Evolutionary conservation across 2,329 filamentous ascomycete species (phyloP), one percentile per base, ranked within the genome.

Genomic region (Macroventuria anomochaeta): DNA sequence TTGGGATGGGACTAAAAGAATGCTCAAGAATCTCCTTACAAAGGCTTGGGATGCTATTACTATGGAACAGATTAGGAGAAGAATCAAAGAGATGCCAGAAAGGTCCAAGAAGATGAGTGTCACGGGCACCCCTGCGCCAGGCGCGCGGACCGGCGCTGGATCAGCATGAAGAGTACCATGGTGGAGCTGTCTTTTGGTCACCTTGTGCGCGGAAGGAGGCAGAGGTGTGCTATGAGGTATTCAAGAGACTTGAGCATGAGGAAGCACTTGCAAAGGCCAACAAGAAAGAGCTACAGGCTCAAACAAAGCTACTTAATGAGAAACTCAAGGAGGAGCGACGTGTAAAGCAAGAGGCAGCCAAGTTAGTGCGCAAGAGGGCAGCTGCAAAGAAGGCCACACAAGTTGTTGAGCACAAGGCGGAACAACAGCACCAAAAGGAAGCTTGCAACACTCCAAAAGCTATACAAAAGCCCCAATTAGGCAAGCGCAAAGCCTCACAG

Each of bases 181-280:
- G 56, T 46, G 53, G 56, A 6, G 41, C 48, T 31, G 38, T 53
- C 5, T 59, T 59, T 39, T 59, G 39, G 47, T 53, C 43, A 32
- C 53, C 41, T 28, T 40, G 32, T 12, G 52, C 51, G 46, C 20
- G 46, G 11, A 33, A 23, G 12, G 46, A 51, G 21, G 43, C 41
- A 41, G 25, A 25, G 7, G 50, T 26, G 5, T 33, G 42, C 38
- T 17, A 53, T 29, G 23, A 23, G 21, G 15, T 17, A 4, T 18
- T 18, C n/a, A 18, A 15, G 33, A 5, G 33, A 4, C 15, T 37
- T 7, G 46, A 48, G 18, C 4, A 40, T 5, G 46, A 48, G 25
- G 21, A 39, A 18, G 18, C 40, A 25, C 46, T 39, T 23, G 7
- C 4, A 40, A 48, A 37, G 12, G n/a, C n/a, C 7, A 6, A 37